Evolutionary conservation across 1,139 yeast species (phyloP), one percentile per base, ranked within the genome.

Genomic region (Citeromyces hawaiiensis): DNA sequence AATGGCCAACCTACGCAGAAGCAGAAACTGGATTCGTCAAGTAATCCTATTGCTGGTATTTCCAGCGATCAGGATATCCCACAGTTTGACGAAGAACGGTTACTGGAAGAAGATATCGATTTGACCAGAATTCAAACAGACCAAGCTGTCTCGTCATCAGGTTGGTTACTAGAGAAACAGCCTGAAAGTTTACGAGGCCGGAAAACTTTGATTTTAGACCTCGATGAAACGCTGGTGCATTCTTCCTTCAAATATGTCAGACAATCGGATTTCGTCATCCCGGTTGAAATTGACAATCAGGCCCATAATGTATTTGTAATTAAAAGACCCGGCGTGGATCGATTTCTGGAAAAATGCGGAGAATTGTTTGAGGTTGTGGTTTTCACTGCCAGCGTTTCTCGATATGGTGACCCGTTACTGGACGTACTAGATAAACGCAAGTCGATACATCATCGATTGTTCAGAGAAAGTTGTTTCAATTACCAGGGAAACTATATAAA

Each of bases 311-410:
- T 91, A 38, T 91, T 87, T 57, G 98, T 91, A 27, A 86, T 88
- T 43, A 91, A 93, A 56, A 73, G 99, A 51, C 99, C 99, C 1
- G 98, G 98, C 1, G 98, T 93, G 39, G 98, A 91, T 59, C 94
- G 85, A 55, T 91, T 93, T 54, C 68, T 91, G 66, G 67, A 64
- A 48, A 70, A 74, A 47, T 95, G 91, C 38, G 95, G 97, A 19
- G 70, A 85, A 56, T 60, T 88, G 54, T 91, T 70, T 56, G 99
- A 91, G 60, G 94, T 91, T 44, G 98, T 93, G 31, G 95, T 91
- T 4, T 91, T 91, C 57, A 91, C 99, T 0, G 98, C 98, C 3
- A 81, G 94, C 33, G 97, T 91, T 14, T 74, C 91, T 50, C 78
- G 94, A 55, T 91, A 91, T 55, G 98, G 98, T 36, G 96, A 91